Base-by-base conservation (phyloP, 2,329 filamentous ascomycete genomes). In the Colletotrichum cordylinicola region DNA sequence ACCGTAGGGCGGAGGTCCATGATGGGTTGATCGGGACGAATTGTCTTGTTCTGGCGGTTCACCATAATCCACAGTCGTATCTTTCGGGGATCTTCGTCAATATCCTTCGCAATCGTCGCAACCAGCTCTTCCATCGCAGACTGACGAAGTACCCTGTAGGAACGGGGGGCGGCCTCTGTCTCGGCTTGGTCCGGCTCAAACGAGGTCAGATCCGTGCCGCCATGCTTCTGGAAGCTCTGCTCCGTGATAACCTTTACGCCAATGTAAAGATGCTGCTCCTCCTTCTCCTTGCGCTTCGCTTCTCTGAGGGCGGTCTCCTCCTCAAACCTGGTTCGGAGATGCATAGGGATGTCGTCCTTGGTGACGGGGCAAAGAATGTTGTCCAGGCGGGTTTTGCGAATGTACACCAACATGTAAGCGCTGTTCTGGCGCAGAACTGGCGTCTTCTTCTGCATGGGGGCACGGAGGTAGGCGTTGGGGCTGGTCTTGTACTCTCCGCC, bases 331-430 rank as follows among this genome's bases (percentile, higher is more conserved):
- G 24, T 86, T 90, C 86, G 89, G 67, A 98, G 91, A 86, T 98
- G 96, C 68, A 88, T 83, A 4, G 97, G 98, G 18, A 96, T 95
- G 80, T 98, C 94, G 3, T 94, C 90, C 78, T 94, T 90, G n/a
- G 91, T 90, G 48, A 97, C 94, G 1, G 93, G 91, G 56, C 93
- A 91, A 69, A 99, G 89, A 64, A 98, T 93, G 78, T 94, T 90
- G 81, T 98, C 94, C n/a, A 98, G 86, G 72, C 93, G 92, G 67
- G 93, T 94, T 83, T 98, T 95, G 61, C 97, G 93, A 78, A 99
- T 95, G 82, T 99, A 99, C 3, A 99, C 98, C 88, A 99, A 86
- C 97, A 99, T 99, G 88, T 99, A 99, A 7, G 97, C 98, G 83
- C 96, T 99, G 85, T 93, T 93, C 76, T 92, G 91, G 70, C 92